Evolutionary conservation across 768 basidiomycete species (phyloP), one percentile per base, ranked within the genome.

Genomic region (Lentinula raphanica): DNA sequence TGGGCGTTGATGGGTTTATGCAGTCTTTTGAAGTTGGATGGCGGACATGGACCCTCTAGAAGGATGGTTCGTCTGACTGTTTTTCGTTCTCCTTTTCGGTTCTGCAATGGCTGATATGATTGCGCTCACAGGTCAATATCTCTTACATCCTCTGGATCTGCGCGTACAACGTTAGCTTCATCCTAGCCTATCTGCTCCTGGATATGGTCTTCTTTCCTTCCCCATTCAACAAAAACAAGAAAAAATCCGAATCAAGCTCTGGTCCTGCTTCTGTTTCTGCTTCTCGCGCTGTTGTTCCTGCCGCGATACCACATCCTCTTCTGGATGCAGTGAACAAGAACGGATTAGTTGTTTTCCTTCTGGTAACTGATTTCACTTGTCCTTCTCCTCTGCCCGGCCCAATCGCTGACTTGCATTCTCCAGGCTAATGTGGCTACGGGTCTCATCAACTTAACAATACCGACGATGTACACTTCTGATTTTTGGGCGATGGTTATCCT

Each of bases 381-480:
- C 6, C 19, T 17, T 9, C n/a, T n/a, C n/a, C 4, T 5, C 23
- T 35, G 17, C 32, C 15, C 44, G 46, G 7, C n/a, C n/a, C n/a
- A n/a, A 27, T 15, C 40, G 48, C 13, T 13, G 29, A 12, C 13
- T n/a, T 5, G 25, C 9, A 9, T 36, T 27, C 59, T n/a, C 17
- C 61, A 96, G 94, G 92, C 94, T 0, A 98, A 98, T 68, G 72
- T 96, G 0, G 69, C 81, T 31, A 99, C 96, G 0, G 96, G 96
- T 0, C 62, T 91, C 12, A 76, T 95, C 61, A 99, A 98, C 67
- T 63, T 98, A 35, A 76, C 81, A 0, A 77, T 95, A 59, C 71
- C 73, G 62, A 98, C 94, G 8, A 94, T 98, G 85, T 92, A 94
- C 65, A 77, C 79, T 25, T 72, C 79, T 1, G 75, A 86, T 57